phyloP scores from a whole-genome alignment of 441 rosid species.

The Melastoma candidum region DNA sequence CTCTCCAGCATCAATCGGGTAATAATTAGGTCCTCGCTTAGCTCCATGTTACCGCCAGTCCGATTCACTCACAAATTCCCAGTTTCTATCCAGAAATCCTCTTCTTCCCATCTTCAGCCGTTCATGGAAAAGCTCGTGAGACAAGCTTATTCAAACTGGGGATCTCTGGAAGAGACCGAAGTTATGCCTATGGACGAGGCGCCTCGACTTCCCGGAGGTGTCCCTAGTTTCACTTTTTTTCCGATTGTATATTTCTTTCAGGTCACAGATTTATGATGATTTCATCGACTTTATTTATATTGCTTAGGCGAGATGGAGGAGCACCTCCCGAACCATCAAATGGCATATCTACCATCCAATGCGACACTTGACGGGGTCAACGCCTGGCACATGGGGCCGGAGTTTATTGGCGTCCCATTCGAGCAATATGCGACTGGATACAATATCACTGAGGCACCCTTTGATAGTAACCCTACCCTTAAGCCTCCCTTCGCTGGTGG shows the following conservation, averaged over 20 bases:
- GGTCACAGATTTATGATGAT: no score
- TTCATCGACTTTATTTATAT: background rate
- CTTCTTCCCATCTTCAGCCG: slow-evolving; percentile 18
- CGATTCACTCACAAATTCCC: no score
- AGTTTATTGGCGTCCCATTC: slow-evolving; percentile 8
- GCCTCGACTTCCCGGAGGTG: slow-evolving; percentile 56
- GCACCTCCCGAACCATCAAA: slow-evolving; percentile 17
- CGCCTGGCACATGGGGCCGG: slow-evolving; percentile 11
- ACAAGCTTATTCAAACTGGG: no score
- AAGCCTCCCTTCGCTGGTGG: slow-evolving; percentile 5
- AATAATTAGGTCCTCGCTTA: background rate
- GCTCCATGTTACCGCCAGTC: background rate
- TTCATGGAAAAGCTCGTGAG: slow-evolving; percentile 9
- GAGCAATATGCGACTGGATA: slow-evolving; percentile 18
- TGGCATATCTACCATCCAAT: slow-evolving; percentile 3
- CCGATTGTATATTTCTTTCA: background rate
- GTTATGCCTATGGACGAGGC: slow-evolving; percentile 25
- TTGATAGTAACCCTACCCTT: slow-evolving; percentile 24
- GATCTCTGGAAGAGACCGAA: slow-evolving; percentile 30
- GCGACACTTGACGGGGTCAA: slow-evolving; percentile 8
- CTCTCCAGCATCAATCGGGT: slow-evolving; percentile 48
- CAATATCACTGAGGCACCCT: slow-evolving; percentile 28
- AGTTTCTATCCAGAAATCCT: no score
- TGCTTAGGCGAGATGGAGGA: slow-evolving; percentile 28
- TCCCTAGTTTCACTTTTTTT: no score